phyloP scores from a whole-genome alignment of 1,139 yeast species.

The Yamadazyma jaroonii region DNA sequence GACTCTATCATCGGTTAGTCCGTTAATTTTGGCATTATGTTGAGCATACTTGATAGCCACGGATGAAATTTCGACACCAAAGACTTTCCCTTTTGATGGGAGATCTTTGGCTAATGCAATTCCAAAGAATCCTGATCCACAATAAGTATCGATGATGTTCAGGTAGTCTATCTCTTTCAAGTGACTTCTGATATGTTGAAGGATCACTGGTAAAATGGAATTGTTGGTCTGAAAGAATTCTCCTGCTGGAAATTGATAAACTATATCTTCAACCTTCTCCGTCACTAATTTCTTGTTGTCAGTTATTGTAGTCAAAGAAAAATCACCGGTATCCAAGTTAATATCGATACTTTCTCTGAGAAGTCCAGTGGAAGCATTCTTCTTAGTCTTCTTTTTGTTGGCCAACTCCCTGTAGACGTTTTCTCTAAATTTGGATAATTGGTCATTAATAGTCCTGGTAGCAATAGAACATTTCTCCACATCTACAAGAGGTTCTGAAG shows the following conservation, averaged over 20 bases:
- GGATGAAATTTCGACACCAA: constrained; percentile 42
- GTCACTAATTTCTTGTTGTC: constrained; percentile 74
- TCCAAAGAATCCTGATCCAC: constrained; percentile 49
- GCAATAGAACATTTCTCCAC: constrained; percentile 92
- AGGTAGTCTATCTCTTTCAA: constrained; percentile 19
- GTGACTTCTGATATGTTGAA: constrained; percentile 31
- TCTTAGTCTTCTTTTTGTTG: constrained; percentile 1
- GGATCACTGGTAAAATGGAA: constrained; percentile 38
- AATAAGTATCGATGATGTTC: constrained; percentile 42
- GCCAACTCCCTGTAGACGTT: constrained; percentile 1
- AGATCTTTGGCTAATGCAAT: constrained; percentile 31
- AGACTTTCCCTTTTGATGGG: constrained; percentile 31
- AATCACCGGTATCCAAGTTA: constrained; percentile 32
- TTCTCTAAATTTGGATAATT: constrained; percentile 9
- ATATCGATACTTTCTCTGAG: constrained; percentile 35
- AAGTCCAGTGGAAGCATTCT: constrained; percentile 10
- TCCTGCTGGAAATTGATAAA: constrained; percentile 86
- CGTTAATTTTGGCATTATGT: constrained; percentile 40
- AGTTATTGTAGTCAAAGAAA: constrained; percentile 39
- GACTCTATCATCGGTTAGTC: constrained; percentile 27
- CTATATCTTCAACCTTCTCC: constrained; percentile 71
- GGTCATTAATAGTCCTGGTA: constrained; percentile 62
- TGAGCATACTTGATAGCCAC: constrained; percentile 34
- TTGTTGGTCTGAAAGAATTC: constrained; percentile 95
- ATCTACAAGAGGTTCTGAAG: constrained; percentile 76